Conservation (phyloP, 2,329 filamentous ascomycete genomes). For the Apiospora rasikravindrae region DNA sequence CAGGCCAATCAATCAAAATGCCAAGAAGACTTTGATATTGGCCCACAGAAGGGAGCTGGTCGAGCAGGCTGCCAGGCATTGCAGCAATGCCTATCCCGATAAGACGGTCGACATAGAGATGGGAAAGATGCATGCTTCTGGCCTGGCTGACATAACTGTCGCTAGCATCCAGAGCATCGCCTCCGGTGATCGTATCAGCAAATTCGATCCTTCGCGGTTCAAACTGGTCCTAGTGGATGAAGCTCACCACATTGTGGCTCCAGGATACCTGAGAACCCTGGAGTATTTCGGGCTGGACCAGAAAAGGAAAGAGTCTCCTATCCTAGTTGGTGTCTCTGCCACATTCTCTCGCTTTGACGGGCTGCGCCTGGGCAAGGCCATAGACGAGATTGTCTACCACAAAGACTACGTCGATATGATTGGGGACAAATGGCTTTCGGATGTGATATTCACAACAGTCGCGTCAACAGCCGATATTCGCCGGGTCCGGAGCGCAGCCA, state of each 20-base stretch:
- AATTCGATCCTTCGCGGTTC: conserved; percentile 80
- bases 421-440: conserved; percentile 86
- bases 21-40: conserved; percentile 84
- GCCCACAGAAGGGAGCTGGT: conserved; percentile 93
- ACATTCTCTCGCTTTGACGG: conserved; percentile 82
- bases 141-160: conserved; percentile 87
- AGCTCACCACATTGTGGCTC: conserved; percentile 93
- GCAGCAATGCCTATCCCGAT: conserved; percentile 76
- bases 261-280: conserved; percentile 76
- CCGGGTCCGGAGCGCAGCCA: conserved; percentile 64
- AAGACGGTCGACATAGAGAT: conserved; percentile 91
- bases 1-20: conserved; percentile 56
- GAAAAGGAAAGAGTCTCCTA: conserved; percentile 60
- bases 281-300: conserved; percentile 74
- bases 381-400: conserved; percentile 96
- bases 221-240: conserved; percentile 96
- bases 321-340: conserved; percentile 89
- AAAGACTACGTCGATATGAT: conserved; percentile 71
- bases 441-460: conserved; percentile 94
- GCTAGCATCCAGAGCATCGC: conserved; percentile 87
- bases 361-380: conserved; percentile 78
- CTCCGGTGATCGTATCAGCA: conserved; percentile 76
- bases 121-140: conserved; percentile 77
- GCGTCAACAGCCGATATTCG: conserved; percentile 81
- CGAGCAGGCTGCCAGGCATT: conserved; percentile 90